phyloP scores from a whole-genome alignment of 768 basidiomycete genomes.

The Scleroderma citrinum region DNA sequence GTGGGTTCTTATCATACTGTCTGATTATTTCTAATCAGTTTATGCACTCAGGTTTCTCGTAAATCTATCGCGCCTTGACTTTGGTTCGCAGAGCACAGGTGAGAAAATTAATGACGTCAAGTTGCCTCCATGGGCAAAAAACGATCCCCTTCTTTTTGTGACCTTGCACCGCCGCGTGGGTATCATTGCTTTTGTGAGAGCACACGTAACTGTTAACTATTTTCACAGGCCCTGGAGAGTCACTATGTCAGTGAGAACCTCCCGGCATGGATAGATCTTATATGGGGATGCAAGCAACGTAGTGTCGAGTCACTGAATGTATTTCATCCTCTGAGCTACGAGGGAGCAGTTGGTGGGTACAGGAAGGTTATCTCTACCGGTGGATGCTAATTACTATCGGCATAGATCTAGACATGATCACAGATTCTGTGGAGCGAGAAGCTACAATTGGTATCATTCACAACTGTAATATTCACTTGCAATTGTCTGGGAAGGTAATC shows the following conservation, averaged over 20 bases:
- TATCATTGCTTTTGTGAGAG: neutral
- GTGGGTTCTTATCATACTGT: conserved; percentile 33
- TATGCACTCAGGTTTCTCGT: conserved; percentile 67
- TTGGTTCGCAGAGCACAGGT: conserved; percentile 67
- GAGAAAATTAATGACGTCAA: conserved; percentile 85
- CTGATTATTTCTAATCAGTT: neutral
- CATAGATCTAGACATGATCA: conserved; percentile 78
- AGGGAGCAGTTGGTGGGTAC: conserved; percentile 71
- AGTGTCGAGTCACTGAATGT: conserved; percentile 74
- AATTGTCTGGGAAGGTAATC: neutral
- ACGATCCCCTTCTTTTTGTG: conserved; percentile 80
- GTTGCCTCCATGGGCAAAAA: conserved; percentile 84
- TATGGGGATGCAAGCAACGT: conserved; percentile 85
- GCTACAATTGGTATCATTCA: conserved; percentile 94
- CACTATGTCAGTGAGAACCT: conserved; percentile 79
- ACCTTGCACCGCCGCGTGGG: conserved; percentile 67
- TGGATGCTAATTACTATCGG: neutral
- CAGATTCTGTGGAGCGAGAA: conserved; percentile 81
- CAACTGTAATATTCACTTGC: conserved; percentile 53
- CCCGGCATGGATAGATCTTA: conserved; percentile 88
- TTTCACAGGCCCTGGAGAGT: conserved; percentile 74
- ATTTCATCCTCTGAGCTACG: conserved; percentile 92
- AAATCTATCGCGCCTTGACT: conserved; percentile 74
- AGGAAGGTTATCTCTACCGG: neutral
- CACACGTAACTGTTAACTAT: neutral